Evolutionary conservation across 1,139 yeast species (phyloP).

Genomic region (Ogataea hybrid): DNA sequence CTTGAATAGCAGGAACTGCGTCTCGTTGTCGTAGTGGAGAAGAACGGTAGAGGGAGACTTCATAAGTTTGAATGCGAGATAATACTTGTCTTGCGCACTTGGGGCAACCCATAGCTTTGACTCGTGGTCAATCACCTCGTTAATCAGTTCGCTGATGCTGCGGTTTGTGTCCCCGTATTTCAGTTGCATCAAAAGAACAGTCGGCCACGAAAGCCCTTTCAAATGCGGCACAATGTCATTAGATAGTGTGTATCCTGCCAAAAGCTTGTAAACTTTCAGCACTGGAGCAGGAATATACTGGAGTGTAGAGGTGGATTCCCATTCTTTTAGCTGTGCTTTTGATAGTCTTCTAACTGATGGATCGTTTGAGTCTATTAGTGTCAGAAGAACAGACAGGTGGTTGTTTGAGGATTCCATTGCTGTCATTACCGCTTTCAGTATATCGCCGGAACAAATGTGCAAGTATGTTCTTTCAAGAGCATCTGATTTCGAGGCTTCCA

Average conservation of each 20-base stretch:
- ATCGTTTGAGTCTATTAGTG: conserved; percentile 71
- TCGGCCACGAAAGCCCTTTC: conserved; percentile 62
- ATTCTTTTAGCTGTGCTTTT: conserved; percentile 52
- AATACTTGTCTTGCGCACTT: conserved; percentile 21
- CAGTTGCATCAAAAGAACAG: conserved; percentile 55
- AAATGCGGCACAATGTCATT: conserved; percentile 35
- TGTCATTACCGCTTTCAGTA: conserved; percentile 56
- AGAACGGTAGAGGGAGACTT: conserved; percentile 13
- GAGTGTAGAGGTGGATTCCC: too few relatives aligned
- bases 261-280: conserved; percentile 58
- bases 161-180: conserved; percentile 56
- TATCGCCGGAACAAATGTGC: conserved; percentile 53
- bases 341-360: conserved; percentile 56
- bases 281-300: conserved; percentile 59
- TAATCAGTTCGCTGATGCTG: conserved; percentile 14
- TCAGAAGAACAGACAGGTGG: conserved; percentile 69
- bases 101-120: conserved; percentile 13
- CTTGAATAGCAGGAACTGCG: too few relatives aligned
- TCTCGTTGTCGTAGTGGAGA: conserved; percentile 26
- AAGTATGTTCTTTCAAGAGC: conserved; percentile 51
- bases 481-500: conserved; percentile 30
- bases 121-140: conserved; percentile 15
- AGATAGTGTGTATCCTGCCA: conserved; percentile 53
- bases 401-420: conserved; percentile 60
- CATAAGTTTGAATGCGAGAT: conserved; percentile 40